phyloP scores from a whole-genome alignment of 2,329 filamentous ascomycete species.

The Alternaria sp. region DNA sequence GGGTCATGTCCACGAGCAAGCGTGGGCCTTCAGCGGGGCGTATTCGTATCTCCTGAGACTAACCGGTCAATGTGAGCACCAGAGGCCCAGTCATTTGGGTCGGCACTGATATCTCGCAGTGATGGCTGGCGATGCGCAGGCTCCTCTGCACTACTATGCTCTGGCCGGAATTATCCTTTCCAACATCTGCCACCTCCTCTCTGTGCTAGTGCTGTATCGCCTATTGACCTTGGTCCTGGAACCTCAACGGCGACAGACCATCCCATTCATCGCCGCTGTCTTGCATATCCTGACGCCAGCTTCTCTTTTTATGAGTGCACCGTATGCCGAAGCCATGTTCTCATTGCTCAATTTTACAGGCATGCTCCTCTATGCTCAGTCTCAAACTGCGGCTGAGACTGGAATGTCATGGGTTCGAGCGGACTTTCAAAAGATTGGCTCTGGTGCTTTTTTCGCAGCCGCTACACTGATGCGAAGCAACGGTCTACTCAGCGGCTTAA shows the following conservation, averaged over 20 bases:
- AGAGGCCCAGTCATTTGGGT: conserved; percentile 1
- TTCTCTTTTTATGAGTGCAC: conserved; percentile 86
- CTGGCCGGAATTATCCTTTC: conserved; percentile 71
- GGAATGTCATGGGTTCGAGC: conserved; percentile 41
- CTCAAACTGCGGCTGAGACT: conserved; percentile 14
- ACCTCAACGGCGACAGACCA: conserved; percentile 38
- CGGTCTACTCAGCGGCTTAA: conserved; percentile 79
- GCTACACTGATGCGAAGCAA: conserved; percentile 83
- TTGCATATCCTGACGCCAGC: conserved; percentile 87
- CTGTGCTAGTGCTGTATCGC: conserved; percentile 73
- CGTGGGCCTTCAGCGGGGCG: conserved; percentile 79
- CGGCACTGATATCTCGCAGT: conserved; percentile 44
- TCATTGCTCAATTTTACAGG: conserved; percentile 78
- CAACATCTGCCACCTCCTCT: conserved; percentile 76
- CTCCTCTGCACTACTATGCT: conserved; percentile 37
- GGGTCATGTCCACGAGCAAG: conserved; percentile 78
- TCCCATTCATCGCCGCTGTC: conserved; percentile 72
- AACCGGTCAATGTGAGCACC: conserved; percentile 51
- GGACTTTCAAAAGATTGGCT: conserved; percentile 60
- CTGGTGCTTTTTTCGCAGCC: conserved; percentile 73
- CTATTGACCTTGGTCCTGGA: conserved; percentile 64
- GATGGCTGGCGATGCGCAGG: conserved; percentile 22
- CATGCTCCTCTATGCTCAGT: conserved; percentile 70
- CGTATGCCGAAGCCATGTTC: conserved; percentile 82
- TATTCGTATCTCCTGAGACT: conserved; percentile 56